These are phyloP conservation scores for Pythium coloratum DNA, from an alignment of 352 stramenopile genomes.

Conservation along the genomic window DNA sequence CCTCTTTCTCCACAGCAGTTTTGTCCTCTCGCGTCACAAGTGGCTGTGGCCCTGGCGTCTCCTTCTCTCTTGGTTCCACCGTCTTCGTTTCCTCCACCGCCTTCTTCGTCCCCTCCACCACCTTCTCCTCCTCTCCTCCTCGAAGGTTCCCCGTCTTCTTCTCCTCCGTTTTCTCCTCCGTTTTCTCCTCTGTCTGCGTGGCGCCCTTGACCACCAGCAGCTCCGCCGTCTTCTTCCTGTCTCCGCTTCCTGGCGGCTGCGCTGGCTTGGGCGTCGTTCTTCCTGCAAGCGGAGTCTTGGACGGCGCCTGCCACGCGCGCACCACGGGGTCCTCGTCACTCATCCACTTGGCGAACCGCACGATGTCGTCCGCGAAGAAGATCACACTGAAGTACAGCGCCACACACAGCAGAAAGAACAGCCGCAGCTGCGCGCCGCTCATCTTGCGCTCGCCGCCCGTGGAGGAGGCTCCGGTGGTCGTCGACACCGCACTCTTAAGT, in stretches of 20 bases:
- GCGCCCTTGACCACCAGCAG: not conserved
- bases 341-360: conserved; percentile 24
- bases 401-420: conserved; percentile 55
- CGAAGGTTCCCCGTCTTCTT: conserved; percentile 15
- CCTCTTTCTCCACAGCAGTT: not conserved
- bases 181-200: not conserved
- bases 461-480: not conserved
- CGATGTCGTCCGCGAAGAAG: conserved; percentile 56
- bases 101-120: not conserved
- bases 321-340: conserved; percentile 15
- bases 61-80: not conserved
- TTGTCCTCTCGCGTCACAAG: not conserved
- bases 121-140: not conserved
- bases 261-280: not conserved
- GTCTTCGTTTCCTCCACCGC: not conserved
- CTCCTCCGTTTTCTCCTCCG: not conserved
- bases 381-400: conserved; percentile 49
- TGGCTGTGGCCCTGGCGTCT: not conserved
- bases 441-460: conserved; percentile 16
- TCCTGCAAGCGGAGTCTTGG: not conserved
- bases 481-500: too few relatives aligned
- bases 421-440: conserved; percentile 36
- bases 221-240: not conserved
- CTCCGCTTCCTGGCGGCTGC: not conserved
- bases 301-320: conserved; percentile 3